phyloP scores from a whole-genome alignment of 768 basidiomycete species.

The Amanita pallidorosea region DNA sequence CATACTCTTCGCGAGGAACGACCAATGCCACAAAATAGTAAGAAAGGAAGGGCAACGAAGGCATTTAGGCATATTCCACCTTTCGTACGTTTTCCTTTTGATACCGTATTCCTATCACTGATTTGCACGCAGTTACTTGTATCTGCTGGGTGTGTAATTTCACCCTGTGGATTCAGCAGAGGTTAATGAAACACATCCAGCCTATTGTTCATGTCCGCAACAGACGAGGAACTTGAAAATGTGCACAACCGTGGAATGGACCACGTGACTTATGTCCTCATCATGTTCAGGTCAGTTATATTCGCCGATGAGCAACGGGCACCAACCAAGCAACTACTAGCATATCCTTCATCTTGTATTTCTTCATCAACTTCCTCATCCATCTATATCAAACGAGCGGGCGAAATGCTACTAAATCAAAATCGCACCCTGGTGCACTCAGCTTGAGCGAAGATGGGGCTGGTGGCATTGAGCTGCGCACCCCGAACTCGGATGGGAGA shows the following conservation, averaged over 20 bases:
- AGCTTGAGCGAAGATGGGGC: neutral
- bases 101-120: slow-evolving; percentile 1
- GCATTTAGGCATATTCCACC: slow-evolving; percentile 85
- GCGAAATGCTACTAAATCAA: slow-evolving; percentile 23
- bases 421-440: neutral
- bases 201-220: slow-evolving; percentile 84
- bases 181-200: slow-evolving; percentile 20
- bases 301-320: neutral
- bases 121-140: slow-evolving; percentile 47
- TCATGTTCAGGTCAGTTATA: slow-evolving; percentile 60
- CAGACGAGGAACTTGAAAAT: slow-evolving; percentile 78
- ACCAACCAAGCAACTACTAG: slow-evolving; percentile 19
- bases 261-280: slow-evolving; percentile 82
- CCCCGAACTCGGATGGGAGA: neutral
- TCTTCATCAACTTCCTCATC: slow-evolving; percentile 59
- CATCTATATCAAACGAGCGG: slow-evolving; percentile 58
- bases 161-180: neutral
- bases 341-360: slow-evolving; percentile 70
- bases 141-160: slow-evolving; percentile 44
- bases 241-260: slow-evolving; percentile 72
- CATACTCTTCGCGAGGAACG: slow-evolving; percentile 43
- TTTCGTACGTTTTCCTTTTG: slow-evolving; percentile 46
- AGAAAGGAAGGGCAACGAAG: slow-evolving; percentile 27
- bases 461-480: neutral
- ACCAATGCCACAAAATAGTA: slow-evolving; percentile 8